phyloP scores from a whole-genome alignment of 805 yeast genomes.

The Cyberlindnera amylophila region DNA sequence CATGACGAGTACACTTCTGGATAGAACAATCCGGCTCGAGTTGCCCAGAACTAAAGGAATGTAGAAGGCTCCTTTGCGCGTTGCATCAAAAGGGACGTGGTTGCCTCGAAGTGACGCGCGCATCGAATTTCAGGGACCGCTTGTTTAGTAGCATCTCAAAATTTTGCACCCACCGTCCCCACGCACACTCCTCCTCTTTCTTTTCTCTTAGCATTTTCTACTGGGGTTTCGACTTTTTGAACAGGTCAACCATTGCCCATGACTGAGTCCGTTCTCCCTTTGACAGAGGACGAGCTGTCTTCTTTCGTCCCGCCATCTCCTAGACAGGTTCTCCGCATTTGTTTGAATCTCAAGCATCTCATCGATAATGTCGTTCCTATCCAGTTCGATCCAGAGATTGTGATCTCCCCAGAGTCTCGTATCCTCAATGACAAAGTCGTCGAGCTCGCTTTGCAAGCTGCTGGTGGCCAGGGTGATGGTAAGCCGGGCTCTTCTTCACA shows the following conservation, averaged over 20 bases:
- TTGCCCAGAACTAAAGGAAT: too few relatives aligned
- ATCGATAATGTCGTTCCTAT: slow-evolving; percentile 72
- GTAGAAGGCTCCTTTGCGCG: too few relatives aligned
- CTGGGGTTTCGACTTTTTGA: too few relatives aligned
- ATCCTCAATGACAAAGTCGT: slow-evolving; percentile 57
- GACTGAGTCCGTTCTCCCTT: slow-evolving; percentile 16
- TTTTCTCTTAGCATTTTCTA: too few relatives aligned
- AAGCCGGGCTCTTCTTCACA: slow-evolving; percentile 48
- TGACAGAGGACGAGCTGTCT: slow-evolving; percentile 23
- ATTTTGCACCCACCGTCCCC: too few relatives aligned
- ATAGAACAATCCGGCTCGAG: too few relatives aligned
- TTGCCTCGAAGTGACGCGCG: not conserved
- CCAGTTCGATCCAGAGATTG: slow-evolving; percentile 46
- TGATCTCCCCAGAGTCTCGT: slow-evolving; percentile 54
- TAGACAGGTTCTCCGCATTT: slow-evolving; percentile 64
- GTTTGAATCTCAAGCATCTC: slow-evolving; percentile 66
- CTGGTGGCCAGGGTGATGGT: slow-evolving; percentile 74
- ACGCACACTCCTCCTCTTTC: too few relatives aligned
- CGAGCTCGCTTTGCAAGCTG: slow-evolving; percentile 63
- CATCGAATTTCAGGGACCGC: slow-evolving; percentile 5
- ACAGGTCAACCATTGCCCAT: too few relatives aligned
- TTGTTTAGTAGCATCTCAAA: not conserved
- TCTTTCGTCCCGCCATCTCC: slow-evolving; percentile 44
- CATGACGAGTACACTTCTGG: too few relatives aligned
- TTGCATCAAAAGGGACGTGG: not conserved